Base-by-base conservation (phyloP, 495 filamentous ascomycete genomes). In the Hypoxylon rickii region DNA sequence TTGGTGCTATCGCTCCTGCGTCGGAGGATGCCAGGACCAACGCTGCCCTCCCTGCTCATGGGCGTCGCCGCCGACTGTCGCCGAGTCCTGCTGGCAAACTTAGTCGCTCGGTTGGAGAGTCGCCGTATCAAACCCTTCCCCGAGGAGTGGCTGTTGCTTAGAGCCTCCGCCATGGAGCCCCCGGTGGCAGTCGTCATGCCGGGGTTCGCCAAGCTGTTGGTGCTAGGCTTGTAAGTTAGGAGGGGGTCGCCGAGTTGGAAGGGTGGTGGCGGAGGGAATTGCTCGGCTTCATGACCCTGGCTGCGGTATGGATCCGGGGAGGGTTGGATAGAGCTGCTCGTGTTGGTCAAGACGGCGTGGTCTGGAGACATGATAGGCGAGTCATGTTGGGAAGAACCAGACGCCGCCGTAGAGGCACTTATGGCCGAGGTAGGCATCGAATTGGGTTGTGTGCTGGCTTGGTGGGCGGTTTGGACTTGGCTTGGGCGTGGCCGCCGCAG, bases 1-100 rank as follows among this genome's bases (percentile, higher is more conserved):
- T 82, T 86, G 65, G 87, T 92, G 73, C 89, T 94, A 67, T 95
- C 91, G 64, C 92, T 95, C 46, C 92, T 83, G 47, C 89, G 81
- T 44, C 94, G 85, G 71, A 94, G 83, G 22, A 96, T 86, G 19
- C 93, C 86, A 1, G 94, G 94, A 0, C 94, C 94, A 18, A 87
- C 86, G 68, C 92, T 96, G 24, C 86, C 86, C 63, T 96, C 91
- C 19, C 90, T 84, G 64, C 83, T 89, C 49, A 85, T 85, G 16
- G 85, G 79, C 31, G 88, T 78, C 4, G 85, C 85, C 0, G 87
- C 87, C 4, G 91, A 94, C 44, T 83, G 80, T 42, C 88, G 83
- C 45, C 92, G 82, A 20, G 64, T 55, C 17, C 72, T 67, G 26
- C 59, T 65, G 26, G 70, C 56, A 41, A 77, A 63, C 49, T 65